These are phyloP conservation scores for Yarrowia divulgata DNA, from an alignment of 805 yeast species.

Conservation along the genomic window DNA sequence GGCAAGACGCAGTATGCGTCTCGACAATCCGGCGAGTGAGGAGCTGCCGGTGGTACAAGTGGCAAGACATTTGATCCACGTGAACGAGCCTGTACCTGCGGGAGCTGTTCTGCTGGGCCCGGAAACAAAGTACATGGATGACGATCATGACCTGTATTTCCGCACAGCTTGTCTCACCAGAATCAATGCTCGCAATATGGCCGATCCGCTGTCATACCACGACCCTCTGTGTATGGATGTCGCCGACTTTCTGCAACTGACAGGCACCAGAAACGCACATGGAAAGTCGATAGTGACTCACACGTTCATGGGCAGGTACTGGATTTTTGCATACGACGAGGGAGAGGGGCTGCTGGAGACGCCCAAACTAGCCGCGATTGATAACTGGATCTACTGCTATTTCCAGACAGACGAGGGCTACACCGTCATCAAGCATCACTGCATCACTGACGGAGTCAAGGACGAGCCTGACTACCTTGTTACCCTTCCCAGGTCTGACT, in stretches of 20 bases:
- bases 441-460: slow-evolving; percentile 5
- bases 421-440: slow-evolving; percentile 16
- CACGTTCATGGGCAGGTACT: slow-evolving; percentile 16
- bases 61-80: background rate
- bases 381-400: slow-evolving; percentile 17
- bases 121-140: background rate
- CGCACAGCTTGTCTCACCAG: slow-evolving; percentile 1
- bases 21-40: background rate
- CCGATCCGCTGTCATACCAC: slow-evolving; percentile 1
- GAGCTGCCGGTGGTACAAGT: slow-evolving; percentile 6
- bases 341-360: background rate
- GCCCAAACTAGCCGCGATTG: background rate
- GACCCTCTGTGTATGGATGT: slow-evolving; percentile 16
- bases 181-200: slow-evolving; percentile 7
- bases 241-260: slow-evolving; percentile 9
- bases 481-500: background rate
- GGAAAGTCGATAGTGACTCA: slow-evolving; percentile 11
- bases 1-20: background rate
- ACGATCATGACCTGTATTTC: slow-evolving; percentile 12
- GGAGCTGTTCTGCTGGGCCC: slow-evolving; percentile 4
- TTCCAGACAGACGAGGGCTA: background rate
- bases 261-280: slow-evolving; percentile 2
- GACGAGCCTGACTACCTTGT: slow-evolving; percentile 5
- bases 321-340: slow-evolving; percentile 9
- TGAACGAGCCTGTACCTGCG: slow-evolving; percentile 5